phyloP scores from a whole-genome alignment of 345 rosid species.

The Raphanus raphanistrum region DNA sequence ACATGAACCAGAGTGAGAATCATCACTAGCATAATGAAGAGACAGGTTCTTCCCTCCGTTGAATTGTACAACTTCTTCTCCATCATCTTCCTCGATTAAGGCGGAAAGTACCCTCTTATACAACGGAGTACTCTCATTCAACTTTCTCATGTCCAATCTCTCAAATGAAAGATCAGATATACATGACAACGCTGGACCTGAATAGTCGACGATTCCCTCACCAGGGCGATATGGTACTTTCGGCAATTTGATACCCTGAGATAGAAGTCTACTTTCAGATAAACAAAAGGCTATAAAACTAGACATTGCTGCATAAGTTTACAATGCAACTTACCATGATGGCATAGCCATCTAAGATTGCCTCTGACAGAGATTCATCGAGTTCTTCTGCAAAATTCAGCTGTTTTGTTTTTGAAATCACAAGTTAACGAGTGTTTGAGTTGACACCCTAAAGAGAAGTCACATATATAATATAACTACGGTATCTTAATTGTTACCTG shows the following conservation, averaged over 20 bases:
- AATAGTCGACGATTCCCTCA: conserved; percentile 43
- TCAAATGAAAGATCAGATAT: conserved; percentile 48
- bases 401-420: conserved; percentile 44
- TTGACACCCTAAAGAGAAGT: conserved; percentile 16
- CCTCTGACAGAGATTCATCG: conserved; percentile 61
- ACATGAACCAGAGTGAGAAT: conserved; percentile 95
- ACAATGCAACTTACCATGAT: conserved; percentile 51
- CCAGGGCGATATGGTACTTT: conserved; percentile 44
- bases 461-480: neutral
- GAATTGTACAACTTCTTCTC: conserved; percentile 63
- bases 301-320: conserved; percentile 9
- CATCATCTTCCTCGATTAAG: conserved; percentile 90
- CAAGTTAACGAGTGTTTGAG: conserved; percentile 9
- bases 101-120: conserved; percentile 90
- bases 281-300: conserved; percentile 15
- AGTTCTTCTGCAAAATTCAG: conserved; percentile 69
- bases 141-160: conserved; percentile 52
- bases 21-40: conserved; percentile 88
- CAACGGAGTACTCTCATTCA: conserved; percentile 66
- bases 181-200: conserved; percentile 44
- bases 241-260: conserved; percentile 52
- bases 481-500: conserved; percentile 55
- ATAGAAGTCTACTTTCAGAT: conserved; percentile 11
- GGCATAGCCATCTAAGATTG: conserved; percentile 49
- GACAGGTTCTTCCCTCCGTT: conserved; percentile 71